Conservation (phyloP, 1,284 basidiomycete genomes). For the Trametes hirsuta region DNA sequence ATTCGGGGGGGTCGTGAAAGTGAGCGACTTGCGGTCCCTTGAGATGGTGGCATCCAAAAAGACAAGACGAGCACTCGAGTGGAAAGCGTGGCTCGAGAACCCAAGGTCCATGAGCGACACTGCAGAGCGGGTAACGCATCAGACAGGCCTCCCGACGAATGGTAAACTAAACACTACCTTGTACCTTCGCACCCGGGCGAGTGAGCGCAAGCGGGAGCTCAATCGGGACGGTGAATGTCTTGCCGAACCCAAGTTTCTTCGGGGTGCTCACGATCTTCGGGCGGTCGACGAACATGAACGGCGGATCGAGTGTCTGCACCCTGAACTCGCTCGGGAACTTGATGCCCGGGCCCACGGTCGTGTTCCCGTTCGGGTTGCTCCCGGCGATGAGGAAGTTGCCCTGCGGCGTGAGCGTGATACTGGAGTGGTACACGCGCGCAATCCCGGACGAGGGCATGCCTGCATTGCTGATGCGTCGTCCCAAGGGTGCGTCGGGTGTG, state of each 20-base stretch:
- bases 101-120: conserved; percentile 52
- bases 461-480: conserved; percentile 64
- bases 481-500: conserved; percentile 57
- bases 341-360: conserved; percentile 47
- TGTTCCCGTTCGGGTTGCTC: conserved; percentile 86
- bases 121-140: conserved; percentile 11
- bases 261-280: conserved; percentile 43
- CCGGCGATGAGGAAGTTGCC: conserved; percentile 67
- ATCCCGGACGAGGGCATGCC: conserved; percentile 60
- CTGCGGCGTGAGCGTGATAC: conserved; percentile 77
- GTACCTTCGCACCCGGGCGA: conserved; percentile 33
- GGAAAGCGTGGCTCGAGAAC: conserved; percentile 51
- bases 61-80: conserved; percentile 48
- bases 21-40: conserved; percentile 40
- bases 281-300: conserved; percentile 43
- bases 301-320: conserved; percentile 79
- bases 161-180: conserved; percentile 32
- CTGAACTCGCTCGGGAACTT: conserved; percentile 82
- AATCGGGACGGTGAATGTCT: conserved; percentile 42
- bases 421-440: conserved; percentile 82
- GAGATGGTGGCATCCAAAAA: conserved; percentile 46
- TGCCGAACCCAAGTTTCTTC: conserved; percentile 43
- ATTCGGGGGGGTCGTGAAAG: conserved; percentile 46
- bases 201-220: conserved; percentile 35
- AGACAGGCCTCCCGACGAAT: not conserved